phyloP scores from a whole-genome alignment of 2,329 filamentous ascomycete species.

The Fusarium secorum region DNA sequence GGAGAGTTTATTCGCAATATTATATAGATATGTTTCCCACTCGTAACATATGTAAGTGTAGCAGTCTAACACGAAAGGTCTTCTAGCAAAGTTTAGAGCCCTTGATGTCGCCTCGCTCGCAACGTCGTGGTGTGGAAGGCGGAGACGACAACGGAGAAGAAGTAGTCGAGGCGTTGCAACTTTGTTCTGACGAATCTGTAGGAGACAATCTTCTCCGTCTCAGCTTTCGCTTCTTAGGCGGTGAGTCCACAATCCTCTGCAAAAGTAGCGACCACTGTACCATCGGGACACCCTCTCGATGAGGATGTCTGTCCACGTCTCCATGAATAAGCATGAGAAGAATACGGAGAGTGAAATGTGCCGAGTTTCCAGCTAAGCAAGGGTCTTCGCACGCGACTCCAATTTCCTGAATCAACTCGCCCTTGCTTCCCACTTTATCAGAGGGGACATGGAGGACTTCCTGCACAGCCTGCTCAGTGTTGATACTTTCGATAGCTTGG shows the following conservation, averaged over 20 bases:
- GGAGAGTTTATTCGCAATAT: no score
- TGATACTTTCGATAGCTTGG: background rate
- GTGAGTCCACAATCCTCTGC: background rate
- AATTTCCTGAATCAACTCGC: background rate
- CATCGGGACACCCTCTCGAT: background rate
- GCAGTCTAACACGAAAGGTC: no score
- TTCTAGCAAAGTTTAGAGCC: no score
- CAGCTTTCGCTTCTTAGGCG: background rate
- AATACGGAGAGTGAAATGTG: background rate
- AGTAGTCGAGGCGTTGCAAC: background rate
- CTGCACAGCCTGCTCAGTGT: background rate
- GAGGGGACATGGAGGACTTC: background rate
- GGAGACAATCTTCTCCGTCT: rapidly evolving
- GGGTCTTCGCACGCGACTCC: background rate
- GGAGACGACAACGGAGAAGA: no score
- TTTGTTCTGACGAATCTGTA: background rate
- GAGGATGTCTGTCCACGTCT: background rate
- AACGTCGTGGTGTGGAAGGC: no score
- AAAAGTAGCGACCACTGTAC: background rate
- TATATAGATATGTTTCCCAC: no score
- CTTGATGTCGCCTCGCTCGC: no score
- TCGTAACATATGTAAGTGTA: no score
- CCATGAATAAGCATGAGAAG: background rate
- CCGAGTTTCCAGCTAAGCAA: background rate
- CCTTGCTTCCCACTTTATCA: background rate